Conservation (phyloP, 1,139 yeast genomes). For the Torulaspora pretoriensis region DNA sequence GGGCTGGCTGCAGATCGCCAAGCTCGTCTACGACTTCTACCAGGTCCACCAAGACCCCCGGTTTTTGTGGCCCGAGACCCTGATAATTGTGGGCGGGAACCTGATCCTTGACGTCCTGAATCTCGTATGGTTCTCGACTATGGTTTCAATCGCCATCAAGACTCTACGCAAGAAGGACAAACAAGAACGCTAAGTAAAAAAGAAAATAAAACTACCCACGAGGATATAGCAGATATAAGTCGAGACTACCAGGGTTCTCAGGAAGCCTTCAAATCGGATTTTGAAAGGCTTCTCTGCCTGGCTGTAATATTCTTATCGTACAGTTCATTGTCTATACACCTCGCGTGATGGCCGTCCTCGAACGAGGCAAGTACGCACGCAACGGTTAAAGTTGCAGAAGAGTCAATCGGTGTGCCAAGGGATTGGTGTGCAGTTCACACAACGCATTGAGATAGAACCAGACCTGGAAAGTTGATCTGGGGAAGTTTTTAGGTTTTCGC, state of each 20-base stretch:
- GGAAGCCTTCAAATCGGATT: neutral
- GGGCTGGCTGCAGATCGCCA: conserved; percentile 74
- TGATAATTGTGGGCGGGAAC: conserved; percentile 57
- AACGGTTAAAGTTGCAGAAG: neutral
- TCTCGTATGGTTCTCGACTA: conserved; percentile 74
- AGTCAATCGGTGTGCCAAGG: neutral
- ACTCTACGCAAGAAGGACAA: conserved; percentile 32
- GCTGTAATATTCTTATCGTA: neutral
- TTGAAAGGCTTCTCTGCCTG: neutral
- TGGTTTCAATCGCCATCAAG: conserved; percentile 67
- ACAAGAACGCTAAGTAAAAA: conserved; percentile 12
- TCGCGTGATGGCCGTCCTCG: conserved; percentile 1
- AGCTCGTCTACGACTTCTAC: conserved; percentile 53
- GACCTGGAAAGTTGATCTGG: neutral
- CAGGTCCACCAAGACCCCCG: conserved; percentile 41
- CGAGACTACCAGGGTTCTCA: neutral
- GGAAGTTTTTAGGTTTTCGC: neutral
- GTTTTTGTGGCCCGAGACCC: conserved; percentile 45
- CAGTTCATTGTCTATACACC: neutral
- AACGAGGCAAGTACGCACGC: neutral
- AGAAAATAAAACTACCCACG: conserved; percentile 6
- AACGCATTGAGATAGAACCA: too few species aligned
- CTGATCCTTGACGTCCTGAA: conserved; percentile 63
- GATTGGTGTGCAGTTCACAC: neutral
- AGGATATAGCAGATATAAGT: conserved; percentile 4